Percentiles rank a stretch among this genome's conserved stretches.
Evolutionary conservation across 345 rosid genomes (phyloP).

Genomic region (Acer negundo): DNA sequence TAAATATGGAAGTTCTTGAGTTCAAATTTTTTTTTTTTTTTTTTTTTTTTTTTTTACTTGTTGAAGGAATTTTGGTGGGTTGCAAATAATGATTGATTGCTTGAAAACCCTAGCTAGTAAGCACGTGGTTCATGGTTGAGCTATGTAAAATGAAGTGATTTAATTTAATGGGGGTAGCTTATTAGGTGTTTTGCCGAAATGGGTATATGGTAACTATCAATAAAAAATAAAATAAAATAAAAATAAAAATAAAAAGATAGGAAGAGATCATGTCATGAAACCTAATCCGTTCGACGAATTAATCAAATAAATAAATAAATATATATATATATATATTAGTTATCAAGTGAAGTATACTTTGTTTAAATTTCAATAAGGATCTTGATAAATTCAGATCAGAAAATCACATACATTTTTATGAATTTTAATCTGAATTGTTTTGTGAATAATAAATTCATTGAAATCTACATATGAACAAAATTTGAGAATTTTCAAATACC

Average conservation of each 20-base stretch:
- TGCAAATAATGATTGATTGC: conserved; percentile 20
- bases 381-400: too few species aligned
- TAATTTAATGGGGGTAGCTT: neutral
- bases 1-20: neutral
- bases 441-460: too few species aligned
- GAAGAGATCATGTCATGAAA: conserved; percentile 8
- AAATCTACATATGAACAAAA: too few species aligned
- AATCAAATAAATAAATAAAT: conserved; percentile 5
- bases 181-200: neutral
- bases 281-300: neutral
- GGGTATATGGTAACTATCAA: neutral
- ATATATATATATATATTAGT: too few species aligned
- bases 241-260: neutral
- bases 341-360: too few species aligned
- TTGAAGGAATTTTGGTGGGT: neutral
- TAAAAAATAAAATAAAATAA: neutral
- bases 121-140: neutral
- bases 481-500: too few species aligned
- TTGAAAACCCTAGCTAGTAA: conserved; percentile 21
- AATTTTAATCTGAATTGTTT: too few species aligned
- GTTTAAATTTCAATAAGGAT: too few species aligned
- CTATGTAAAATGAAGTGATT: neutral
- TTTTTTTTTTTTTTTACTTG: neutral
- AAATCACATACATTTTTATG: too few species aligned
- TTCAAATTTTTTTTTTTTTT: neutral